These are phyloP conservation scores for Grosmannia huntii DNA, from an alignment of 2,329 filamentous ascomycete genomes.

Conservation along the genomic window DNA sequence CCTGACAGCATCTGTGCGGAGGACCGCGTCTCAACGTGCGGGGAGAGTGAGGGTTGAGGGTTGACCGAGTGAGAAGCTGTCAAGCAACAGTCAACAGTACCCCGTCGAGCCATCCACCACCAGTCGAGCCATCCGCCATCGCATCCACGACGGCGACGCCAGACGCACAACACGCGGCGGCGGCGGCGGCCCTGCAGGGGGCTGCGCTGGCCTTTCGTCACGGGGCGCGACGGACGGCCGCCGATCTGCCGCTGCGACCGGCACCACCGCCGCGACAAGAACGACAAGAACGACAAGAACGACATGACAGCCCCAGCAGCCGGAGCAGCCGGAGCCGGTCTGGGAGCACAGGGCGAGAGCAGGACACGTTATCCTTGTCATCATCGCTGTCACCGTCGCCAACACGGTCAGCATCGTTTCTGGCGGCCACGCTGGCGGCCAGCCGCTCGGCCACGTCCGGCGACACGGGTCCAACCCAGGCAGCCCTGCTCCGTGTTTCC, in stretches of 20 bases:
- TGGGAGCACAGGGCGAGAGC: not conserved
- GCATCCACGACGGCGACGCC: not conserved
- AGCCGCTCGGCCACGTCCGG: conserved; percentile 43
- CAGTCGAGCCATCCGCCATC: too few relatives aligned
- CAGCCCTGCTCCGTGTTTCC: not conserved
- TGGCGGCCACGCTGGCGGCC: conserved; percentile 49
- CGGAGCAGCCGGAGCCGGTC: conserved; percentile 12
- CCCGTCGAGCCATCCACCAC: too few relatives aligned
- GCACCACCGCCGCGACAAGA: too few relatives aligned
- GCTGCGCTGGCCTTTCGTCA: conserved; percentile 40
- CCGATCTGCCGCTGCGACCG: not conserved
- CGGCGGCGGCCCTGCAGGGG: conserved; percentile 32
- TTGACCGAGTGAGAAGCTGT: too few relatives aligned
- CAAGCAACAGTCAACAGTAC: too few relatives aligned
- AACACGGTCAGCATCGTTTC: conserved; percentile 36
- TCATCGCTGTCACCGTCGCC: not conserved
- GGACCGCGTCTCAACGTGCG: too few relatives aligned
- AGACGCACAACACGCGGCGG: not conserved
- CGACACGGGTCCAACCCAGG: conserved; percentile 16
- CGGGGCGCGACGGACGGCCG: not conserved
- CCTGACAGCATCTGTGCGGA: too few relatives aligned
- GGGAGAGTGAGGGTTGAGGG: too few relatives aligned
- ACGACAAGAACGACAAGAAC: not conserved
- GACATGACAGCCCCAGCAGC: too few relatives aligned
- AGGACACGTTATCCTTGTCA: not conserved